Base-by-base conservation (phyloP, 2,329 filamentous ascomycete genomes). In the Fusarium sp. region DNA sequence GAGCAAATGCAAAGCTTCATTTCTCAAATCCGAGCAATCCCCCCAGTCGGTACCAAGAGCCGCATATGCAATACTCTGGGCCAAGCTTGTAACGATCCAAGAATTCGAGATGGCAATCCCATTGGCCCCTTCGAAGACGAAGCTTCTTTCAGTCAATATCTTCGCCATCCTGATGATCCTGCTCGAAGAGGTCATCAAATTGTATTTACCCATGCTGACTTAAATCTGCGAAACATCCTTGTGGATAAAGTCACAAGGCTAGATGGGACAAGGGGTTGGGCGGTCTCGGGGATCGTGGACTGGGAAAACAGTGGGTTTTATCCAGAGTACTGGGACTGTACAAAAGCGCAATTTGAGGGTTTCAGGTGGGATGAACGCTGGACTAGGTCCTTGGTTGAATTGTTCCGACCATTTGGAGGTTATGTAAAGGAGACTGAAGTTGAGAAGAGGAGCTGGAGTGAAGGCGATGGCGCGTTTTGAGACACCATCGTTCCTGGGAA, bases 191-290 rank as follows among this genome's bases (percentile, higher is more conserved):
- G 60, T 12, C 68, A 76, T 35, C 17, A 35, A 11, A 61, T 70
- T 12, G 80, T 84, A 1, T 85, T 89, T 66, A 86, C 86, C 4
- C 87, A 89, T 22, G 74, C 78, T 10, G 79, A 82, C 49, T 64
- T 82, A 1, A 79, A 76, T 35, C 75, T 72, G 42, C 55, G 77
- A 2, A 82, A 82, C 26, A 73, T 81, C 12, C 31, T 82, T 2
- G 76, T 79, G 6, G 62, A 67, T 3, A 74, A 6, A 77, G 77
- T 17, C 79, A 82, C 58, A 33, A 62, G 36, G 7, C 20, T 15
- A 22, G 67, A 70, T 12, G 63, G 63, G 6, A 75, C 62, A 17
- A 36, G 44, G 28, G 77, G 73, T 15, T 79, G 79, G 28, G 47
- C 75, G n/a, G 52, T 81, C 18, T 74, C 77, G 13, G 78, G 77